Evolutionary conservation across 2,329 filamentous ascomycete species (phyloP).

Genomic region (Ramularia endophylla): DNA sequence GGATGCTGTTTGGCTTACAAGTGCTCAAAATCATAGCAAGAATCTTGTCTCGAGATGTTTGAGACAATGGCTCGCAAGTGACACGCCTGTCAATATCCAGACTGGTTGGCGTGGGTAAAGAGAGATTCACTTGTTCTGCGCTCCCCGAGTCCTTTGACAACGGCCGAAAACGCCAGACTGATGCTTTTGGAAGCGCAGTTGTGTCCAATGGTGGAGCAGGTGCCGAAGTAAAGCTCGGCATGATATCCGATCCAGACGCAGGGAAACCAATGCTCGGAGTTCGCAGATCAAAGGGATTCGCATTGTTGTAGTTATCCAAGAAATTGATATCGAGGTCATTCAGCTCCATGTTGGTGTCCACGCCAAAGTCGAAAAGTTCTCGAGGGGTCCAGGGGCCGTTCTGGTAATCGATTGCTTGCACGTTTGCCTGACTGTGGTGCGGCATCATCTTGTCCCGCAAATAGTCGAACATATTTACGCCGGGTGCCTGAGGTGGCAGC

Average conservation of each 20-base stretch:
- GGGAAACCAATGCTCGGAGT: slow-evolving; percentile 30
- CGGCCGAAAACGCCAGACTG: slow-evolving; percentile 42
- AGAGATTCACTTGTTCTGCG: slow-evolving; percentile 35
- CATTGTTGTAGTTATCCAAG: slow-evolving; percentile 41
- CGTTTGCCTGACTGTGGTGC: slow-evolving; percentile 12
- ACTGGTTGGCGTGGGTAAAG: slow-evolving; percentile 34
- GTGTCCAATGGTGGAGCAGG: slow-evolving; percentile 29
- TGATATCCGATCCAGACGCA: slow-evolving; percentile 27
- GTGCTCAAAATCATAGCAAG: slow-evolving; percentile 58
- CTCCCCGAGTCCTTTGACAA: slow-evolving; percentile 31
- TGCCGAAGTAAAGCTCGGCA: slow-evolving; percentile 30
- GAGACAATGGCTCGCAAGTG: slow-evolving; percentile 36
- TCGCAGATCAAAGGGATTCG: slow-evolving; percentile 37
- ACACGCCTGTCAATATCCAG: slow-evolving; percentile 37
- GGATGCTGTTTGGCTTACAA: slow-evolving; percentile 46
- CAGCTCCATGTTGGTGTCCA: slow-evolving; percentile 41
- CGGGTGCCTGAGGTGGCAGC: slow-evolving; percentile 24
- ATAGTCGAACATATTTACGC: slow-evolving; percentile 30
- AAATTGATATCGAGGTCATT: slow-evolving; percentile 42
- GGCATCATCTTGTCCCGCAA: slow-evolving; percentile 30
- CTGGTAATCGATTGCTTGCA: slow-evolving; percentile 28
- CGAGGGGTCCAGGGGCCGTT: slow-evolving; percentile 39
- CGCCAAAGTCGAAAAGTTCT: slow-evolving; percentile 40
- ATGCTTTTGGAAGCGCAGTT: slow-evolving; percentile 35
- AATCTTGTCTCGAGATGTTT: slow-evolving; percentile 50